phyloP scores from a whole-genome alignment of 768 basidiomycete species.

The Pholiota microspora region DNA sequence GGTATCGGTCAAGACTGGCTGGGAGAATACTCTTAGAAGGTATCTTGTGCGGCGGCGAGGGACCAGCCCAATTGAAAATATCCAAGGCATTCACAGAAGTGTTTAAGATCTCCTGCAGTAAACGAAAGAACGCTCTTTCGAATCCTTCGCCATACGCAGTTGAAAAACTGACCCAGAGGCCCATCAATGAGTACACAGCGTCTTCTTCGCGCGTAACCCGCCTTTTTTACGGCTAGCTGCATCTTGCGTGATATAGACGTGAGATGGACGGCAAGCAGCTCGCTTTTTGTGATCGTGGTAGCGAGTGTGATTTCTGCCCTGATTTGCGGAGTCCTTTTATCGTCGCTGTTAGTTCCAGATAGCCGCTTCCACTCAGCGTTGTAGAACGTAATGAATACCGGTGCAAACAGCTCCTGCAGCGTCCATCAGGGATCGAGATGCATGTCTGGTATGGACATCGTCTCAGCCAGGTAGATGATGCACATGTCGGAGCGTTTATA shows the following conservation, averaged over 20 bases:
- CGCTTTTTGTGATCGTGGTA: not conserved
- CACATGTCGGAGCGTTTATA: not conserved
- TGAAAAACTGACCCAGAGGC: not conserved
- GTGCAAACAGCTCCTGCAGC: not conserved
- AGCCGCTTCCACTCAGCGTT: not conserved
- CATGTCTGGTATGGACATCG: not conserved
- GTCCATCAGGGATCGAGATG: not conserved
- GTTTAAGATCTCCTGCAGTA: not conserved
- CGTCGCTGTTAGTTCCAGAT: not conserved
- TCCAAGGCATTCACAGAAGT: not conserved
- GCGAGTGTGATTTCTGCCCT: not conserved
- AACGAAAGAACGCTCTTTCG: not conserved
- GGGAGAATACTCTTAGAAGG: not conserved
- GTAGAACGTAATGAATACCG: not conserved
- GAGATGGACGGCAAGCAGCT: not conserved
- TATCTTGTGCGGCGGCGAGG: not conserved
- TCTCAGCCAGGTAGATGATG: not conserved
- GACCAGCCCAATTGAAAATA: not conserved
- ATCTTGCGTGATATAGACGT: not conserved
- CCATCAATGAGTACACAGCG: not conserved
- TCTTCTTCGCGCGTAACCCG: not conserved
- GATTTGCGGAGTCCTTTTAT: not conserved
- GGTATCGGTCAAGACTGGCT: not conserved
- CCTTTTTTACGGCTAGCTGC: not conserved
- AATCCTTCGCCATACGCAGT: not conserved